Evolutionary conservation across 2,329 filamentous ascomycete species (phyloP), one percentile per base, ranked within the genome.

Genomic region (Trematosphaeria pertusa): DNA sequence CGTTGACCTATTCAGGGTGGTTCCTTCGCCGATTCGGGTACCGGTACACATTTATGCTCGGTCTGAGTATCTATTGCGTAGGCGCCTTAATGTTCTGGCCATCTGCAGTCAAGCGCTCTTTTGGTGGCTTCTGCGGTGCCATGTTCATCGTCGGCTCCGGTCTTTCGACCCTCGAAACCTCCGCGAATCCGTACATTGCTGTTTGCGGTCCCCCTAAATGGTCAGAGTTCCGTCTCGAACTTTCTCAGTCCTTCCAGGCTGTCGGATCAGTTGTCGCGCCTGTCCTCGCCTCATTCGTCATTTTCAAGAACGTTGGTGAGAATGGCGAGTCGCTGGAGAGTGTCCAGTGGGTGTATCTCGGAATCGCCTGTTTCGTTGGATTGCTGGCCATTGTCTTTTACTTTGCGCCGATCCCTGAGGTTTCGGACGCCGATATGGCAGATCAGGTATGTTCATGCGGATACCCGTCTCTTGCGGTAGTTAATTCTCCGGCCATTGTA

Each of bases 31-130:
- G 82, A 47, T 89, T 87, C 39, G 90, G 90, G 3, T 94, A 91
- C 74, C 88, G 90, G 56, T 84, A 84, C 32, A 90, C 88, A 0
- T 92, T 94, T 59, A 92, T 94, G 49, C 78, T 86, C 20, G 89
- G 88, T 28, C 77, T 91, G 5, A 78, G 73, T 46, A 78, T 91
- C 34, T 89, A 90, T 68, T 81, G 78, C 49, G 80, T 86, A 59
- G 79, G 81, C 54, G 89, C 88, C 26, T 83, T 93, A 54, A 90
- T 91, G 73, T 92, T 93, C 73, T 94, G 89, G 89, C 89, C 89
- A 0, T 87, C 86, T 1, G 87, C 87, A 6, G 83, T 92, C 8
- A 81, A 90, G 48, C 80, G 81, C 34, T 88, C 84, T 12, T 92
- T 91, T 62, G 83, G 79, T 19, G 89, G 88, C 7, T 92, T 91